These are phyloP conservation scores for Gigaspora rosea DNA, from an alignment of 192 early-diverging fungal genomes.

Conservation along the genomic window DNA sequence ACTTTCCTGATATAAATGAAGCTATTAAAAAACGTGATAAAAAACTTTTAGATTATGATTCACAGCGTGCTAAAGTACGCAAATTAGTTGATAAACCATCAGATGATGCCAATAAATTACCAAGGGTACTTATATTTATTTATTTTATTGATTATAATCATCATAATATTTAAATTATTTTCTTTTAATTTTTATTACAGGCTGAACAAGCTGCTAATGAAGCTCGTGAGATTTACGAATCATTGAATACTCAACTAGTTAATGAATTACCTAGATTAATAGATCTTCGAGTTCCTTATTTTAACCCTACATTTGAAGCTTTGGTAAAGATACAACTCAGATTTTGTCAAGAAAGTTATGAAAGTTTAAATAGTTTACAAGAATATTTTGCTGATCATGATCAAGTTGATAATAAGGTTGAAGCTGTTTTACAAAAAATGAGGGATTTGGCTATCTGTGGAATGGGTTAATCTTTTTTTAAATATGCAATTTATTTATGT, in stretches of 20 bases:
- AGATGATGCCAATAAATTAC: slow-evolving; percentile 68
- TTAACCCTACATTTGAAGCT: slow-evolving; percentile 96
- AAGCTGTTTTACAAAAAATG: slow-evolving; percentile 86
- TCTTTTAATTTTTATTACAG: slow-evolving; percentile 35
- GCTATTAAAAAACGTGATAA: slow-evolving; percentile 86
- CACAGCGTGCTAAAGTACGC: slow-evolving; percentile 64
- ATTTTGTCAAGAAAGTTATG: slow-evolving; percentile 83
- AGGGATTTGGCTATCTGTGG: slow-evolving; percentile 88
- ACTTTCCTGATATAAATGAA: slow-evolving; percentile 93
- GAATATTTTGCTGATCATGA: slow-evolving; percentile 61
- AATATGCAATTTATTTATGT: too few relatives aligned
- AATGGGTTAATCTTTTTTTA: slow-evolving; percentile 45
- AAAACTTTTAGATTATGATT: slow-evolving; percentile 91
- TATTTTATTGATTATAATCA: not conserved
- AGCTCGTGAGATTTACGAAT: slow-evolving; percentile 77
- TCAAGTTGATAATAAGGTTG: slow-evolving; percentile 72
- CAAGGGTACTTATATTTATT: slow-evolving; percentile 48
- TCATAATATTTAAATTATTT: slow-evolving; percentile 1
- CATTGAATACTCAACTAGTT: slow-evolving; percentile 78
- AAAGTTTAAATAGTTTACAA: slow-evolving; percentile 68
- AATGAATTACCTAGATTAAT: slow-evolving; percentile 90
- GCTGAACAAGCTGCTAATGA: slow-evolving; percentile 82
- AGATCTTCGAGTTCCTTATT: slow-evolving; percentile 82
- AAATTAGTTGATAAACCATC: slow-evolving; percentile 83
- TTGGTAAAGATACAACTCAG: slow-evolving; percentile 91